A percentile compares a stretch with the other conserved stretches of the same genome.
These are phyloP conservation scores for Flammula alnicola DNA, from an alignment of 1,284 basidiomycete genomes.

Conservation along the genomic window DNA sequence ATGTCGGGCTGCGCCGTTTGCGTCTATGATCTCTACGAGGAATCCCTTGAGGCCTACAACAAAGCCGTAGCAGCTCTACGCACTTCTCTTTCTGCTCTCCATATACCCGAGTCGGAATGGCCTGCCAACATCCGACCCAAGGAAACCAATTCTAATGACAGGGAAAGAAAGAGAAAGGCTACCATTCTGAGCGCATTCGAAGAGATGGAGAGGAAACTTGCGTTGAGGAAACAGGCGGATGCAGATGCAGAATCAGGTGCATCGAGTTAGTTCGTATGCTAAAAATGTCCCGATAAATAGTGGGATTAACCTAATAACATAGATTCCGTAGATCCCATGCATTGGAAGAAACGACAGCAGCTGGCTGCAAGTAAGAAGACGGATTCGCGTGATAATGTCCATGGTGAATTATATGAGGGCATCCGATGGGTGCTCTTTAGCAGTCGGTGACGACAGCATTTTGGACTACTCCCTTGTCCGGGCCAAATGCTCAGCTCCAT, in stretches of 20 bases:
- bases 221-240: slow-evolving; percentile 45
- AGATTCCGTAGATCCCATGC: slow-evolving; percentile 1
- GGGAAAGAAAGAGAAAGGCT: slow-evolving; percentile 32
- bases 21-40: slow-evolving; percentile 87
- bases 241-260: slow-evolving; percentile 28
- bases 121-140: slow-evolving; percentile 47
- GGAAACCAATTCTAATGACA: slow-evolving; percentile 5
- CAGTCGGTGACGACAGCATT: slow-evolving; percentile 33
- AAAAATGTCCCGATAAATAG: slow-evolving; percentile 10
- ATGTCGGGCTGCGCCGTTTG: slow-evolving; percentile 92
- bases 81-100: slow-evolving; percentile 48
- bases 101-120: slow-evolving; percentile 70
- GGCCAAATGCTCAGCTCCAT: too few relatives aligned
- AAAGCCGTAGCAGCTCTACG: slow-evolving; percentile 58
- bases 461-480: too few relatives aligned
- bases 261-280: slow-evolving; percentile 40
- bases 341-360: slow-evolving; percentile 16
- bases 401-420: slow-evolving; percentile 39
- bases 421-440: slow-evolving; percentile 46
- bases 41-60: slow-evolving; percentile 72
- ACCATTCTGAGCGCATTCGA: slow-evolving; percentile 63
- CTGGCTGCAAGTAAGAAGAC: slow-evolving; percentile 16
- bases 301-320: slow-evolving; percentile 15
- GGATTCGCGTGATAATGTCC: slow-evolving; percentile 18
- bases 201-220: slow-evolving; percentile 57